Conservation (phyloP, 2,329 filamentous ascomycete species). For the Epichloe hybrida region DNA sequence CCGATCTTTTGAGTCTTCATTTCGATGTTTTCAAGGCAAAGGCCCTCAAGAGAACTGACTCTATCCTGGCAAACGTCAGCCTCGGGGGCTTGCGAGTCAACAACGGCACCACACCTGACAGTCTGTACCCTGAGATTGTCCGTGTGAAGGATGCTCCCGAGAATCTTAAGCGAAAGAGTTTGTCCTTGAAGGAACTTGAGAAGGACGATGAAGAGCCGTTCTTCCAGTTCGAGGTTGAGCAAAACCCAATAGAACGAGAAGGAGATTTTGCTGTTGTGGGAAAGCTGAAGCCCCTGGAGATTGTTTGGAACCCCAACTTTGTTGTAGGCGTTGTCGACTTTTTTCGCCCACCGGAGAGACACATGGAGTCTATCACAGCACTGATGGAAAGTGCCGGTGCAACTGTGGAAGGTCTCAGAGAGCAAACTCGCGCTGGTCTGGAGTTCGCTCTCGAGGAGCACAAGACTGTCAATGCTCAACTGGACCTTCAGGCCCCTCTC, state of each 20-base stretch:
- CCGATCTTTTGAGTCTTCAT: constrained; percentile 76
- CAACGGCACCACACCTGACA: constrained; percentile 86
- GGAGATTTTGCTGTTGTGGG: constrained; percentile 83
- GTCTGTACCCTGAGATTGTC: constrained; percentile 87
- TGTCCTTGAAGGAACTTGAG: constrained; percentile 43
- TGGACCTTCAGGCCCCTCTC: constrained; percentile 88
- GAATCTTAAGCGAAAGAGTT: constrained; percentile 28
- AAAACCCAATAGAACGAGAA: constrained; percentile 85
- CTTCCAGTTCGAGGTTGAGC: constrained; percentile 85
- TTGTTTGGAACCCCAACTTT: constrained; percentile 94
- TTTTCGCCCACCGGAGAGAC: constrained; percentile 88
- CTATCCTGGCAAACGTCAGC: constrained; percentile 74
- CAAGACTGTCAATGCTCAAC: constrained; percentile 91
- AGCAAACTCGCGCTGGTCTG: constrained; percentile 88
- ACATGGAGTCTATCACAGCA: constrained; percentile 96
- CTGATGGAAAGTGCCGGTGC: constrained; percentile 92
- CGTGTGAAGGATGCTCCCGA: constrained; percentile 77
- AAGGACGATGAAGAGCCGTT: constrained; percentile 53
- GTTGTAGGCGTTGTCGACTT: constrained; percentile 85
- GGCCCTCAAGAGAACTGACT: constrained; percentile 79
- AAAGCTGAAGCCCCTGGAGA: constrained; percentile 88
- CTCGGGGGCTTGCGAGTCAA: constrained; percentile 94
- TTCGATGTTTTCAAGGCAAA: constrained; percentile 94
- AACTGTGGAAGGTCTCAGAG: constrained; percentile 85
- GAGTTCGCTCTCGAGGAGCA: constrained; percentile 96